These are phyloP conservation scores for Lentinula boryana DNA, from an alignment of 768 basidiomycete species.

Conservation along the genomic window DNA sequence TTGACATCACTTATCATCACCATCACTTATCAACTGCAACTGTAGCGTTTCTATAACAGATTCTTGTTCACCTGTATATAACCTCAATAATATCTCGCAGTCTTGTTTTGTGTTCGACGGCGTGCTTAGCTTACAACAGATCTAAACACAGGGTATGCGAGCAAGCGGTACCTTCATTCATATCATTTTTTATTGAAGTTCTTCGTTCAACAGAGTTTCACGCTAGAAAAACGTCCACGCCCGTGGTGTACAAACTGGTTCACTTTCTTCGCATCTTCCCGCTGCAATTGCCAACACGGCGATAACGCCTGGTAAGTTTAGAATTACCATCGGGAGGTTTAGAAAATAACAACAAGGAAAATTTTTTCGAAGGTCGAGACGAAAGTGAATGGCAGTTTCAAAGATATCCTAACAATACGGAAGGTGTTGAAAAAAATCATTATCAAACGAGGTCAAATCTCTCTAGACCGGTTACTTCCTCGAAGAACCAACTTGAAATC, in stretches of 20 bases:
- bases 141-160: background rate
- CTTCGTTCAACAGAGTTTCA: background rate
- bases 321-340: background rate
- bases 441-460: background rate
- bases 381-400: background rate
- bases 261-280: background rate
- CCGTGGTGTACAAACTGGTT: background rate
- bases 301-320: background rate
- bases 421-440: too few relatives aligned
- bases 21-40: background rate
- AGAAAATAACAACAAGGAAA: background rate
- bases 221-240: background rate
- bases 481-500: background rate
- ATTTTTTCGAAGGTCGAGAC: background rate
- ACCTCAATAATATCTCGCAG: background rate
- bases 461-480: background rate
- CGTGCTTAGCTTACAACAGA: background rate
- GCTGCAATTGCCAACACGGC: background rate
- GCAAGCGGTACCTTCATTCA: background rate
- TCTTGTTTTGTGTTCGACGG: background rate
- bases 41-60: too few relatives aligned
- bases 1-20: background rate
- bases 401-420: background rate
- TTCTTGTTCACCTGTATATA: background rate
- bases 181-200: too few relatives aligned